Percentiles rank a stretch among this genome's conserved stretches.
Evolutionary conservation across 106 monocot species (phyloP).

Genomic region (Platanthera guangdongensis): DNA sequence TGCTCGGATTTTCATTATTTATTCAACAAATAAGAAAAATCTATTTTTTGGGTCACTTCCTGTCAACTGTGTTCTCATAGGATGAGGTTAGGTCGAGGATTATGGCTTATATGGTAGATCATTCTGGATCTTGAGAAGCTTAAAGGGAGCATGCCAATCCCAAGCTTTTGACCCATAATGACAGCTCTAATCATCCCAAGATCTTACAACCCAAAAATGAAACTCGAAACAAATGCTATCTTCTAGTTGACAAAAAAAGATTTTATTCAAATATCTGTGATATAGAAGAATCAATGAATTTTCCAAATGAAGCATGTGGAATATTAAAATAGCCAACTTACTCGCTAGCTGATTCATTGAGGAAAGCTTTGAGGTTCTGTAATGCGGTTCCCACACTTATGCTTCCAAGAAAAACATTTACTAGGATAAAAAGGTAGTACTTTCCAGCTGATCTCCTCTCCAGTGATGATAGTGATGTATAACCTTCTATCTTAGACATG

Average conservation of each 20-base stretch:
- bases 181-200: not conserved
- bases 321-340: conserved; percentile 20
- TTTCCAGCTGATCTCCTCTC: conserved; percentile 82
- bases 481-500: conserved; percentile 91
- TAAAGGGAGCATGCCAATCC: too few relatives aligned
- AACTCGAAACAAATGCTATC: not conserved
- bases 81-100: too few relatives aligned
- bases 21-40: too few relatives aligned
- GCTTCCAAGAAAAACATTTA: conserved; percentile 92
- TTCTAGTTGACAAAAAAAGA: not conserved
- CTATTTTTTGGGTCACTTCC: too few relatives aligned
- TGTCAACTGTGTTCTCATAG: too few relatives aligned
- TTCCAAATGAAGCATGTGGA: not conserved
- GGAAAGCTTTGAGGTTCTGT: conserved; percentile 65
- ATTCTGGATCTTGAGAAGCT: too few relatives aligned
- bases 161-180: too few relatives aligned
- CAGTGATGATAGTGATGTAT: conserved; percentile 54
- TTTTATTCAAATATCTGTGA: too few relatives aligned
- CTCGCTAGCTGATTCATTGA: conserved; percentile 67
- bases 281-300: not conserved
- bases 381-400: conserved; percentile 89
- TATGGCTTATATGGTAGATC: too few relatives aligned
- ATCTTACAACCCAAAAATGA: not conserved
- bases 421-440: conserved; percentile 72
- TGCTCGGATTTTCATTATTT: too few relatives aligned